These are phyloP conservation scores for Aspergillus sclerotiicarbonarius DNA, from an alignment of 495 filamentous ascomycete genomes.

Conservation along the genomic window DNA sequence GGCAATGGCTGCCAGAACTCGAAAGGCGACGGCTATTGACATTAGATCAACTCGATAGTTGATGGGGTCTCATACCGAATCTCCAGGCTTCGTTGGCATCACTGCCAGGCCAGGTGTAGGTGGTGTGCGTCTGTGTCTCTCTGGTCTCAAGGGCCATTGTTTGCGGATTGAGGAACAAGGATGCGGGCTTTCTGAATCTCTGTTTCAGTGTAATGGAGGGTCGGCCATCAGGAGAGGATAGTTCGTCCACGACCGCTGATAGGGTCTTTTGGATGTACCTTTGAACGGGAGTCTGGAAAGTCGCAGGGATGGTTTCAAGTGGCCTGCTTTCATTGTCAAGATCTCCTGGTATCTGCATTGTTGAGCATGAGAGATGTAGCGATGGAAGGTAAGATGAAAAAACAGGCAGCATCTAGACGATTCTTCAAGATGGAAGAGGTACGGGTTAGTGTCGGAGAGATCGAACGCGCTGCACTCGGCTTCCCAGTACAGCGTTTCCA, in stretches of 20 bases:
- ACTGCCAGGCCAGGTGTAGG: slow-evolving; percentile 57
- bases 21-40: slow-evolving; percentile 54
- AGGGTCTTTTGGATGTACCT: slow-evolving; percentile 36
- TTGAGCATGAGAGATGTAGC: not conserved
- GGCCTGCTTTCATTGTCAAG: not conserved
- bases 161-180: slow-evolving; percentile 27
- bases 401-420: too few relatives aligned
- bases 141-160: slow-evolving; percentile 32
- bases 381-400: too few relatives aligned
- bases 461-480: too few relatives aligned
- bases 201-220: slow-evolving; percentile 35
- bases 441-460: too few relatives aligned
- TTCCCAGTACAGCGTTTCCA: too few relatives aligned
- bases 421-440: too few relatives aligned
- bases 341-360: not conserved
- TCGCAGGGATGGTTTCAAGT: not conserved
- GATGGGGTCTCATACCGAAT: slow-evolving; percentile 52
- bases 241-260: slow-evolving; percentile 24
- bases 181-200: slow-evolving; percentile 15
- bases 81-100: slow-evolving; percentile 61
- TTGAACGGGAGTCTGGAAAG: slow-evolving; percentile 18
- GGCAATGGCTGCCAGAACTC: slow-evolving; percentile 68
- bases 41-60: not conserved
- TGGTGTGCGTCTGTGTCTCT: slow-evolving; percentile 18
- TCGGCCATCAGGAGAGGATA: slow-evolving; percentile 24